Conservation (phyloP, 495 filamentous ascomycete genomes). For the Lepraria neglecta region DNA sequence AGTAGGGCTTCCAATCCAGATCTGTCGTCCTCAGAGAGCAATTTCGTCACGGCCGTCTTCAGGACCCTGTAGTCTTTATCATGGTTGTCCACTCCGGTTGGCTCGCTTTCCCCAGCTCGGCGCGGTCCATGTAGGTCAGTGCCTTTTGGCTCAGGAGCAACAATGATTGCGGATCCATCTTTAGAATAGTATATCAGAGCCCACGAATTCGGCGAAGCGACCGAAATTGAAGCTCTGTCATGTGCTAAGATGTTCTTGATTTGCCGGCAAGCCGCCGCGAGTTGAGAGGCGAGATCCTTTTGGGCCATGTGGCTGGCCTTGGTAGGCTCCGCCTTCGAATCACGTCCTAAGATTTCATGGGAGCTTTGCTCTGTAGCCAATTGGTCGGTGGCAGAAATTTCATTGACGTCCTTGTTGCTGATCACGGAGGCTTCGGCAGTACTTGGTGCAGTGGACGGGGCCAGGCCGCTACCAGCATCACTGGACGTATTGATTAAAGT, state of each 20-base stretch:
- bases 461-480: conserved; percentile 10
- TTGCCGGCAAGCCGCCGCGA: background rate
- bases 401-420: conserved; percentile 48
- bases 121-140: background rate
- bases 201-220: background rate
- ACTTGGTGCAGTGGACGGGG: conserved; percentile 17
- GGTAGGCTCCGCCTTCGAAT: background rate
- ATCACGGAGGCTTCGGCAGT: conserved; percentile 47
- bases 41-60: conserved; percentile 71
- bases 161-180: conserved; percentile 27
- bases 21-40: conserved; percentile 74
- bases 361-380: background rate
- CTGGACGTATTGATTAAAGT: conserved; percentile 19
- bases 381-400: conserved; percentile 27
- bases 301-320: background rate
- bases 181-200: conserved; percentile 11
- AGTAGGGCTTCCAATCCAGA: background rate
- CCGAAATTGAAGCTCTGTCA: background rate
- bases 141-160: conserved; percentile 51
- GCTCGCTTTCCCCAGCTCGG: background rate
- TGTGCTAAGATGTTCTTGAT: background rate
- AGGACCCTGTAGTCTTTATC: conserved; percentile 58
- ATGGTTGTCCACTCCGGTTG: background rate
- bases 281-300: background rate
- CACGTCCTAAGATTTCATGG: background rate